These are phyloP conservation scores for Juncus effusus DNA, from an alignment of 176 grass and related monocot genomes.

Conservation along the genomic window DNA sequence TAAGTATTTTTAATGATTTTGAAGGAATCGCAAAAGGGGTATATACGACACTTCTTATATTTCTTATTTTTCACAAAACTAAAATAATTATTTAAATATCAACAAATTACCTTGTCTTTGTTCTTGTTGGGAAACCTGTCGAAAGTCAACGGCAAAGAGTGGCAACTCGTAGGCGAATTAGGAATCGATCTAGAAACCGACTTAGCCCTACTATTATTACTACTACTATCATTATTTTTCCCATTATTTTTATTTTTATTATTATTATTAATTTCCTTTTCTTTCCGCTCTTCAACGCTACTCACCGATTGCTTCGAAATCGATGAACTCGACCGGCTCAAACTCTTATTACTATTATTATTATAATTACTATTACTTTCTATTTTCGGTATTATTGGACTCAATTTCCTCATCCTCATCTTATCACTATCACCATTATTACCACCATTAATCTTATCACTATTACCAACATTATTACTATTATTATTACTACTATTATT, in stretches of 20 bases:
- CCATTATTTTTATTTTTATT: not conserved
- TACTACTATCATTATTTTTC: not conserved
- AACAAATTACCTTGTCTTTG: slow-evolving; percentile 30
- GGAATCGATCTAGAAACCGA: slow-evolving; percentile 34
- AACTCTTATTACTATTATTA: not conserved
- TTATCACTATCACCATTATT: slow-evolving; percentile 17
- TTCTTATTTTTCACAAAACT: no score
- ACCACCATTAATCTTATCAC: not conserved
- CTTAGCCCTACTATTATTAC: slow-evolving; percentile 16
- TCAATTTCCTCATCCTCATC: slow-evolving; percentile 28
- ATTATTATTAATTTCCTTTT: slow-evolving; percentile 17
- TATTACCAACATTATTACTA: slow-evolving; percentile 7
- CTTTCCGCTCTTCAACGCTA: slow-evolving; percentile 30
- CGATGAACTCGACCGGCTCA: slow-evolving; percentile 33
- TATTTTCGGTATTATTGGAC: slow-evolving; percentile 16
- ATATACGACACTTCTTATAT: no score
- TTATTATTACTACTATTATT: slow-evolving; percentile 2
- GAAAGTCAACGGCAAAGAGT: slow-evolving; percentile 26
- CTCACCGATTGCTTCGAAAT: slow-evolving; percentile 29
- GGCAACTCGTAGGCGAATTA: slow-evolving; percentile 33
- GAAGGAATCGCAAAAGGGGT: no score
- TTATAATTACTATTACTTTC: slow-evolving; percentile 31
- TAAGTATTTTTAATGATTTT: no score
- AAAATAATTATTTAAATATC: no score
- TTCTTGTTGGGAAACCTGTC: slow-evolving; percentile 21